phyloP scores from a whole-genome alignment of 2,329 filamentous ascomycete genomes.

The Monosporascus sp. region DNA sequence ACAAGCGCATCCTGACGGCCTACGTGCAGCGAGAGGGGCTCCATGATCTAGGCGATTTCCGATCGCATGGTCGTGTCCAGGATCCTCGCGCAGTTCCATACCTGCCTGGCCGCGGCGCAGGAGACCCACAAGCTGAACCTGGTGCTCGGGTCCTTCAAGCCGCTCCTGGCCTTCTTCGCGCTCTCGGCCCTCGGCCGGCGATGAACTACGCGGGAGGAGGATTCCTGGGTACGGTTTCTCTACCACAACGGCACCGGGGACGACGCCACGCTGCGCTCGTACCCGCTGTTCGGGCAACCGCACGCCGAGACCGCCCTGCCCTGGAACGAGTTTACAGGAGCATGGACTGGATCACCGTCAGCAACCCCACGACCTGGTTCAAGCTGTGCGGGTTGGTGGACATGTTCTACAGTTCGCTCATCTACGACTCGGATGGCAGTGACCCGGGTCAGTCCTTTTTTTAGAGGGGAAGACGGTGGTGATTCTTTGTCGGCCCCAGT shows the following conservation, averaged over 20 bases:
- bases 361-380: slow-evolving; percentile 37
- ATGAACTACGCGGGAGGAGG: slow-evolving; percentile 43
- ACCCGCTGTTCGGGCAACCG: slow-evolving; percentile 36
- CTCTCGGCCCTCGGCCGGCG: slow-evolving; percentile 42
- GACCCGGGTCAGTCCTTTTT: neutral
- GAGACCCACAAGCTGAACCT: slow-evolving; percentile 43
- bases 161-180: slow-evolving; percentile 51
- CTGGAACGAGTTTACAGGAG: slow-evolving; percentile 33
- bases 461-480: neutral
- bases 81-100: slow-evolving; percentile 37
- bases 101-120: slow-evolving; percentile 36
- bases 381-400: slow-evolving; percentile 31
- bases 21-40: slow-evolving; percentile 36
- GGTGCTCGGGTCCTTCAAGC: slow-evolving; percentile 49
- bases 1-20: slow-evolving; percentile 53
- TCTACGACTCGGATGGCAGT: slow-evolving; percentile 2
- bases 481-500: slow-evolving; percentile 30
- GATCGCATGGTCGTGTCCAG: slow-evolving; percentile 47
- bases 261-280: slow-evolving; percentile 28
- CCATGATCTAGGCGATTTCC: slow-evolving; percentile 43
- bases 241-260: slow-evolving; percentile 45
- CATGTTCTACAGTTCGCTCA: slow-evolving; percentile 32
- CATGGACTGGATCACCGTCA: slow-evolving; percentile 32
- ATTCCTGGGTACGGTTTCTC: slow-evolving; percentile 50
- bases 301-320: slow-evolving; percentile 28